Evolutionary conservation across 2,329 filamentous ascomycete species (phyloP), one percentile per base, ranked within the genome.

Genomic region (Hypomyces rosellus): DNA sequence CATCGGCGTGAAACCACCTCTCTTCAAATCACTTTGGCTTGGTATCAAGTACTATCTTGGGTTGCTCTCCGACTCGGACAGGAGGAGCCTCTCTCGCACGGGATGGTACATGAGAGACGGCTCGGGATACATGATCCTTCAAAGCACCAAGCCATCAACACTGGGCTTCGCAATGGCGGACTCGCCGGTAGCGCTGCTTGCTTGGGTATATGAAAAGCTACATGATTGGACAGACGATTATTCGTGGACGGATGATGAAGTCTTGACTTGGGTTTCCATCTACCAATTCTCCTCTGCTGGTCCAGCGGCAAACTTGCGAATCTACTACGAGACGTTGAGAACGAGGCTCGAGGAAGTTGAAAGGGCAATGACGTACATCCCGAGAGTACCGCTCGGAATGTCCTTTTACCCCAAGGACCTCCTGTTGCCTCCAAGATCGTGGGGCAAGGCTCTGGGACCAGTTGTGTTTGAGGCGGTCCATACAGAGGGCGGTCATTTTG

Each of bases 181-280:
- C 62, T 84, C 78, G 6, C 88, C 88, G 0, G 78, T 88, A 0
- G 85, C 78, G 0, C 69, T 89, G 3, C 71, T 92, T 1, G 80
- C 85, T 0, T 93, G 88, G 88, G 82, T 92, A 34, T 87, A 87
- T 57, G 88, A 92, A 67, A 92, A 92, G 63, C 69, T 92, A 36
- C 80, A 85, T 57, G 83, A 87, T 58, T 92, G 87, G 88, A 83
- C 82, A 0, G 86, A 91, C 59, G 59, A 58, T 1, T 89, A 89
- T 60, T 70, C 77, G 0, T 91, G 86, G 86, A 85, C 80, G 0
- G 83, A 89, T 54, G 85, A 90, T 49, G 86, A 91, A 67, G 76
- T 91, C 8, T 68, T 88, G 22, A 88, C 82, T 0, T 92, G 86
- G 88, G 68, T 90, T 1, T 80, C 75, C 45, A 77, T 91, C 37